Conservation (phyloP, 305 asterid species). For the Fraxinus latifolia region DNA sequence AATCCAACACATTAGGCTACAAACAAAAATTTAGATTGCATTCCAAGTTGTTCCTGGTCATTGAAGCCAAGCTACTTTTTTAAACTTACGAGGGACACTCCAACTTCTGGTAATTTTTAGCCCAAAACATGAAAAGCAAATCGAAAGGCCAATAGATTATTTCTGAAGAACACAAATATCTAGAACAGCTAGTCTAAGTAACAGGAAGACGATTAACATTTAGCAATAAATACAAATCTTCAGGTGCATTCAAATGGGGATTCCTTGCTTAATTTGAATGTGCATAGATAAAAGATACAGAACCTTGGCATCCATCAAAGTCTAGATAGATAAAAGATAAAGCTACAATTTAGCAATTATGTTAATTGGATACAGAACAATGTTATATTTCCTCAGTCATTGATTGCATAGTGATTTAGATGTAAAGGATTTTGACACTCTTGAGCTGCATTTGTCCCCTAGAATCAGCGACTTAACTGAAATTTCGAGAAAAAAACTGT, state of each 20-base stretch:
- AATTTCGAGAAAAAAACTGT: not conserved
- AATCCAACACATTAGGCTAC: not conserved
- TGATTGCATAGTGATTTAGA: not conserved
- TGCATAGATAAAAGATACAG: too few species aligned
- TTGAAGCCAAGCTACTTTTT: not conserved
- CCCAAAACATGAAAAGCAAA: not conserved
- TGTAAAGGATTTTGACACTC: not conserved
- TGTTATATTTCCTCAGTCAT: not conserved
- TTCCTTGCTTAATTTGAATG: not conserved
- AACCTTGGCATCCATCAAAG: not conserved
- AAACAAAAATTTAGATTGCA: not conserved
- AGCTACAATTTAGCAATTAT: not conserved
- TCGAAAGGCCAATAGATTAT: not conserved
- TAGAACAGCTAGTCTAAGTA: not conserved
- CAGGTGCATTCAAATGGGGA: not conserved
- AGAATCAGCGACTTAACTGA: not conserved
- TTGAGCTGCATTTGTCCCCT: not conserved
- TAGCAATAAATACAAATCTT: not conserved
- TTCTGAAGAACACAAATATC: not conserved
- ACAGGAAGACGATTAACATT: not conserved
- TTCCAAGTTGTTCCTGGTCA: not conserved
- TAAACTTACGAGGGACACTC: not conserved
- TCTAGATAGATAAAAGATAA: not conserved
- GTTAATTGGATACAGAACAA: not conserved
- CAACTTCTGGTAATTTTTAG: not conserved